Conservation (phyloP, 306 rosid species). For the Ochetophila trinervis region DNA sequence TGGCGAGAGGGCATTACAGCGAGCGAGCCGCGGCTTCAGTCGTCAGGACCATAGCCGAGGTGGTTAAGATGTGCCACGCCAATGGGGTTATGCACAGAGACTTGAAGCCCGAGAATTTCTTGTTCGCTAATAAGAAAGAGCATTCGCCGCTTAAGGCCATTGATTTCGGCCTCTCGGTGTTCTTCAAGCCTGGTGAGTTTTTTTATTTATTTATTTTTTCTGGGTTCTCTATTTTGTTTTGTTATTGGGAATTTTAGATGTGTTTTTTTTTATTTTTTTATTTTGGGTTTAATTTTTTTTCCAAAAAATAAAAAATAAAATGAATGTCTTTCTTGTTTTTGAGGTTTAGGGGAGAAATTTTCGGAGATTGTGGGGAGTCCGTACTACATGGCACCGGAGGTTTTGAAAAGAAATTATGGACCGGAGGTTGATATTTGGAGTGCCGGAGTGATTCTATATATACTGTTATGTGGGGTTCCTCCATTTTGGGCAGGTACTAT, state of each 20-base stretch:
- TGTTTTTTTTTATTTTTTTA: slow-evolving; percentile 2
- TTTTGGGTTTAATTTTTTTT: too few species aligned
- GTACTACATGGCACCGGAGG: slow-evolving; percentile 92
- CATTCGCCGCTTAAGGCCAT: slow-evolving; percentile 75
- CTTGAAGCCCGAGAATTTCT: slow-evolving; percentile 83
- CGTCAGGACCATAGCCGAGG: slow-evolving; percentile 71
- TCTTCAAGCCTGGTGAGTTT: slow-evolving; percentile 69
- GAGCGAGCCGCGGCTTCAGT: slow-evolving; percentile 84
- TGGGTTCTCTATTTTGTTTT: not conserved
- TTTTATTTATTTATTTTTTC: not conserved
- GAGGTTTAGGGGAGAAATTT: slow-evolving; percentile 58
- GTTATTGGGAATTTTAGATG: not conserved
- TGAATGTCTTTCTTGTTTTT: not conserved
- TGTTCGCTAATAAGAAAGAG: slow-evolving; percentile 78
- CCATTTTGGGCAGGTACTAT: slow-evolving; percentile 88
- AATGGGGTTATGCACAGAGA: slow-evolving; percentile 88
- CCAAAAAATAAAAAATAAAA: not conserved
- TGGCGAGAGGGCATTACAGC: slow-evolving; percentile 78
- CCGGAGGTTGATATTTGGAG: slow-evolving; percentile 91
- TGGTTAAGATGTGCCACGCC: slow-evolving; percentile 77
- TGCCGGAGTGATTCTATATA: slow-evolving; percentile 82
- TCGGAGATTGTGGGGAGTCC: slow-evolving; percentile 91
- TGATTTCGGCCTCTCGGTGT: slow-evolving; percentile 78
- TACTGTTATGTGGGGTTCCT: slow-evolving; percentile 82
- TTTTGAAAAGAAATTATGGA: slow-evolving; percentile 73